phyloP scores from a whole-genome alignment of 192 early-diverging fungal species.

The Pecoramyces ruminantium region DNA sequence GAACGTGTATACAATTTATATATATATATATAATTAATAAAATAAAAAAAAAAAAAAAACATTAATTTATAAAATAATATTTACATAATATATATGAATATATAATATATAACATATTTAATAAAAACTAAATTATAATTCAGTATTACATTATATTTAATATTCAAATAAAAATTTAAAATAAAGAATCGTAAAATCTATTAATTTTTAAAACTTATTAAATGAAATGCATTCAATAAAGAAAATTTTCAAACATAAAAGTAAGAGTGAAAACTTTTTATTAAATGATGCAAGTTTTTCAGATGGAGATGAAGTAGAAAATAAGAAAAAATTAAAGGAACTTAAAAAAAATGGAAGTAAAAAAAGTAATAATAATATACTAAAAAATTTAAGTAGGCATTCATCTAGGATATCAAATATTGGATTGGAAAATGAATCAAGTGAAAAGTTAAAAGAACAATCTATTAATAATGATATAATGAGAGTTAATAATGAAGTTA shows the following conservation, averaged over 20 bases:
- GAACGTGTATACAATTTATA: too few species aligned
- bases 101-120: too few species aligned
- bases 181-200: too few species aligned
- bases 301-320: neutral
- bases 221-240: neutral
- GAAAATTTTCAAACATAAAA: neutral
- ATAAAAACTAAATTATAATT: too few species aligned
- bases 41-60: too few species aligned
- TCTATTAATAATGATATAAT: neutral
- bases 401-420: neutral
- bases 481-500: neutral
- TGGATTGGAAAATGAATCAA: neutral
- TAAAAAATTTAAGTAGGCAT: neutral
- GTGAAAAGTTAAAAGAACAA: neutral
- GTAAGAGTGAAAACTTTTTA: neutral
- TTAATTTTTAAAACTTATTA: neutral
- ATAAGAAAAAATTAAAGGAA: neutral
- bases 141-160: too few species aligned
- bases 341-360: neutral
- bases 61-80: too few species aligned
- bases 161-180: too few species aligned
- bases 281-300: neutral
- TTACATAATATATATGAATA: too few species aligned
- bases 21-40: too few species aligned
- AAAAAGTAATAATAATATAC: neutral